A percentile compares a stretch with the other conserved stretches of the same genome.
phyloP scores from a whole-genome alignment of 2,329 filamentous ascomycete genomes.

The Aspergillus sp. region DNA sequence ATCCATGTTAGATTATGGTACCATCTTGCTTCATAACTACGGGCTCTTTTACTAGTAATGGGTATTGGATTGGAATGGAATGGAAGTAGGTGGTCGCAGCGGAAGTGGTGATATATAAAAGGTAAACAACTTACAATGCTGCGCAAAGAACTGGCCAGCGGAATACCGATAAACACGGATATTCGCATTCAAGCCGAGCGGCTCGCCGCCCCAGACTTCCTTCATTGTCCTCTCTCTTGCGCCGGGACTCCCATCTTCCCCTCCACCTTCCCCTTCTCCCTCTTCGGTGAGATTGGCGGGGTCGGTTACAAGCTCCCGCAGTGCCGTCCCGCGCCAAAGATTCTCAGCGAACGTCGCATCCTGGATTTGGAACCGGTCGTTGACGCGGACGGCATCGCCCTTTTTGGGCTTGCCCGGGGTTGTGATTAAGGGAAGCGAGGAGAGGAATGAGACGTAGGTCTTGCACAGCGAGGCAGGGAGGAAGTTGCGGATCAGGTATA shows the following conservation, averaged over 20 bases:
- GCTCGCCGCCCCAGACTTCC: constrained; percentile 71
- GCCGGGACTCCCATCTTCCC: constrained; percentile 9
- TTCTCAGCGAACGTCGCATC: constrained; percentile 72
- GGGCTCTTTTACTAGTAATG: background rate
- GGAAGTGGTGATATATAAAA: background rate
- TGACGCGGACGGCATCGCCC: constrained; percentile 79
- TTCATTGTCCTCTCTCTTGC: constrained; percentile 25
- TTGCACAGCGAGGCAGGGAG: constrained; percentile 74
- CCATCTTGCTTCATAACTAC: background rate
- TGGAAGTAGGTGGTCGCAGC: background rate
- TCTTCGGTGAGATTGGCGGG: constrained; percentile 5
- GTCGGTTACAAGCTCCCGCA: constrained; percentile 60
- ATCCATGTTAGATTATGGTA: background rate
- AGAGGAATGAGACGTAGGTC: constrained; percentile 72
- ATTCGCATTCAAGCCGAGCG: constrained; percentile 82
- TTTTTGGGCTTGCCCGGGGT: constrained; percentile 77
- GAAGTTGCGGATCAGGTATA: constrained; percentile 71
- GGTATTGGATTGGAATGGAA: background rate
- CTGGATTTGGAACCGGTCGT: constrained; percentile 82
- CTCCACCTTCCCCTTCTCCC: constrained; percentile 21
- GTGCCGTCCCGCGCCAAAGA: constrained; percentile 74
- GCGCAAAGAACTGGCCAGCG: constrained; percentile 85
- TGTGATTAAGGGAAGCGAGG: constrained; percentile 68
- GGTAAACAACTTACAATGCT: constrained; percentile 69
- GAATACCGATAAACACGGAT: constrained; percentile 87